Evolutionary conservation across 768 basidiomycete species (phyloP).

Genomic region (Pulveroboletus sp.): DNA sequence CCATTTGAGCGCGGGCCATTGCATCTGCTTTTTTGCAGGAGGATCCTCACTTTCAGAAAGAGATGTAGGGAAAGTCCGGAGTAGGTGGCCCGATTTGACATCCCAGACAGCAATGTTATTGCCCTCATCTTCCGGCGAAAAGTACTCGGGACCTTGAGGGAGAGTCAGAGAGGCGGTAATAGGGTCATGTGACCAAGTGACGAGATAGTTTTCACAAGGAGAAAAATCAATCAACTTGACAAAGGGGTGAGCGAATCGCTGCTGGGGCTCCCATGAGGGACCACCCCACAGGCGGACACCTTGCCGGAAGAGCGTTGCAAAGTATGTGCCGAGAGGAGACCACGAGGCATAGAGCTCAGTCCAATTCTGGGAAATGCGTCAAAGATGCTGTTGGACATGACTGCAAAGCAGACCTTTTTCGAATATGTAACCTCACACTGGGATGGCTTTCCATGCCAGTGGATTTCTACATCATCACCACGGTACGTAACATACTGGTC

Average conservation of each 20-base stretch:
- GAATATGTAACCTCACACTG: constrained; percentile 73
- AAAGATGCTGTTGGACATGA: constrained; percentile 4
- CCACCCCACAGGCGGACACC: constrained; percentile 97
- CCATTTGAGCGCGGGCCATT: constrained; percentile 97
- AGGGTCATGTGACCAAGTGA: constrained; percentile 96
- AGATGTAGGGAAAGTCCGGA: constrained; percentile 84
- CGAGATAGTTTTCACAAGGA: constrained; percentile 91
- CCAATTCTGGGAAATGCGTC: constrained; percentile 63
- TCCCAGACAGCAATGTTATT: constrained; percentile 99
- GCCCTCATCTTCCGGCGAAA: constrained; percentile 92
- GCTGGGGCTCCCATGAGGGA: constrained; percentile 79
- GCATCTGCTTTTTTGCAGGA: constrained; percentile 72
- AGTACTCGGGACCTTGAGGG: constrained; percentile 76
- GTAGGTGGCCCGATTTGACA: constrained; percentile 84
- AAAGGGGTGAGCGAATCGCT: constrained; percentile 91
- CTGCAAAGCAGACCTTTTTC: constrained; percentile 55
- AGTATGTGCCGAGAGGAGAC: constrained; percentile 94
- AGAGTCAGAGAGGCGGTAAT: constrained; percentile 81
- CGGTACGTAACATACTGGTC: constrained; percentile 96
- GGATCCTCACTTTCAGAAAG: constrained; percentile 53
- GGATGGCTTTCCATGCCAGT: constrained; percentile 91
- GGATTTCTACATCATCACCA: constrained; percentile 83
- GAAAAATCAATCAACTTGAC: constrained; percentile 97
- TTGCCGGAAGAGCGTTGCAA: constrained; percentile 90
- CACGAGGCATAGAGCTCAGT: constrained; percentile 95